Percentiles rank a stretch among this genome's conserved stretches.
Evolutionary conservation across 495 filamentous ascomycete species (phyloP).

Genomic region (Beverwykella pulmonaria): DNA sequence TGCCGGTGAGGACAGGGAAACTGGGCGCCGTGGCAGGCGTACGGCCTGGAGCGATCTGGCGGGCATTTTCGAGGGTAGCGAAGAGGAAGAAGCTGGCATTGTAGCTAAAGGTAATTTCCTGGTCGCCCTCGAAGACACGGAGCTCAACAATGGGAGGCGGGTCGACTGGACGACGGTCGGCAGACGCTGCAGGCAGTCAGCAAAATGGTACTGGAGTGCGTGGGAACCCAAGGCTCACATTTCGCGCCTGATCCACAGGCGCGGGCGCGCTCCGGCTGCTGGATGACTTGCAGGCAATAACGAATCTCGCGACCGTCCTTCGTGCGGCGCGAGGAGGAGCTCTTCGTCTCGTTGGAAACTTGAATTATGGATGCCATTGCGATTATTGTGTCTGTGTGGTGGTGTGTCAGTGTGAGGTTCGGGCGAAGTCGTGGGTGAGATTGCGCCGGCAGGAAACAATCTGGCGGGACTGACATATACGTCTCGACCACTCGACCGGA

Average conservation of each 20-base stretch:
- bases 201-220: not conserved
- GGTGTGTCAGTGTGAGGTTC: not conserved
- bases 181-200: conserved; percentile 65
- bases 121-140: conserved; percentile 77
- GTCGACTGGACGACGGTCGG: conserved; percentile 94
- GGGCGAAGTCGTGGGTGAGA: too few species aligned
- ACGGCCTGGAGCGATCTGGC: conserved; percentile 81
- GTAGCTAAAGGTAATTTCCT: conserved; percentile 87
- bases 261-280: conserved; percentile 93
- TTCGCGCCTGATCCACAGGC: conserved; percentile 95
- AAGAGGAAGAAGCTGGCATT: conserved; percentile 98
- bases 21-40: conserved; percentile 65
- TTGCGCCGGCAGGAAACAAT: too few species aligned
- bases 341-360: conserved; percentile 62
- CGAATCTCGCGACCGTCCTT: conserved; percentile 78
- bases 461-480: not conserved
- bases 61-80: conserved; percentile 85
- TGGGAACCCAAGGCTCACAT: conserved; percentile 60
- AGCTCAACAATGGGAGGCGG: conserved; percentile 96
- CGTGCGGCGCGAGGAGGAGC: conserved; percentile 65
- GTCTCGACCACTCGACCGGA: not conserved
- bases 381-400: not conserved
- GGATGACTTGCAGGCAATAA: conserved; percentile 83
- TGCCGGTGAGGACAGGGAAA: conserved; percentile 87
- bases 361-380: conserved; percentile 51